Base-by-base conservation (phyloP, 2,329 filamentous ascomycete genomes). In the Neofusicoccum ribis region DNA sequence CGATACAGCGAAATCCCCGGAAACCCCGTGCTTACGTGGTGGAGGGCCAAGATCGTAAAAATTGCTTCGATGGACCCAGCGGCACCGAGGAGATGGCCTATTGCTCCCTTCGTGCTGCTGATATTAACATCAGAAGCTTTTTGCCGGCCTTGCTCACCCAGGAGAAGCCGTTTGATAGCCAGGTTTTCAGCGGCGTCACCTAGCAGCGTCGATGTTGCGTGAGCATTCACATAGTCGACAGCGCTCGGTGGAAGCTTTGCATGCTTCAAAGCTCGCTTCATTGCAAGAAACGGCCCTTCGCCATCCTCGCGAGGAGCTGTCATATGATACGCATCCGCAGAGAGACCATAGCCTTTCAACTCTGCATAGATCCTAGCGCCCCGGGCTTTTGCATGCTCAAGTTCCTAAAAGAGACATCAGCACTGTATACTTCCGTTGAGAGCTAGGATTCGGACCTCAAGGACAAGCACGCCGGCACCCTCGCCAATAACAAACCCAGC, bases 171-270 rank as follows among this genome's bases (percentile, higher is more conserved):
- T 67, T 88, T 89, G 70, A 98, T 94, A 0, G 95, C 95, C 7
- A 83, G 81, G 59, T 94, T 94, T 79, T 99, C 95, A 1, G 95
- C 94, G 23, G 86, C 85, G 79, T 99, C 95, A 0, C 95, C 95
- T 2, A 98, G 84, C 6, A 84, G 77, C 0, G 94, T 99, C 23
- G 91, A 91, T 1, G 95, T 99, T 0, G 94, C 95, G 74, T 99
- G 95, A 1, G 95, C 95, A 73, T 98, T 99, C 74, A 99, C 86
- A 76, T 99, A 99, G 76, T 93, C 91, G 4, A 99, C 88, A 46
- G 88, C 80, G 0, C 79, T 78, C 0, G 95, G 93, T 60, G 82
- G 83, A 43, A 96, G 73, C 0, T 83, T 79, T 0, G 93, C 92
- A 72, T 91, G 86, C 71, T 84, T 88, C 66, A 99, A 79, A 0